Base-by-base conservation (phyloP, 768 basidiomycete species). In the Lactarius deliciosus region DNA sequence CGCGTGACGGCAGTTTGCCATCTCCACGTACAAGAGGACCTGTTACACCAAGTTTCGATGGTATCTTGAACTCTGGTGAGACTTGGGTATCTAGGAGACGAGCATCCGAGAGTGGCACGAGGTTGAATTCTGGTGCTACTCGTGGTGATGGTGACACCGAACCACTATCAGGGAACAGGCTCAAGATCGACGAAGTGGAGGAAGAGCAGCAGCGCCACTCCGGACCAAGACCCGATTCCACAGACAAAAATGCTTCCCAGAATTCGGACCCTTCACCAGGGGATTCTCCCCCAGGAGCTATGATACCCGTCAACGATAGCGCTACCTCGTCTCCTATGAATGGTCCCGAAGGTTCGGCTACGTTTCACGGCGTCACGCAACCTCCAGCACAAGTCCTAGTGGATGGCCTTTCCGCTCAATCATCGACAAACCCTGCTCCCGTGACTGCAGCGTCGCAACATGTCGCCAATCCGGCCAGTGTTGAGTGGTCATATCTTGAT, bases 401-500 rank as follows among this genome's bases (percentile, higher is more conserved):
- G 28, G 60, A 63, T 58, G 43, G 61, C 59, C 41, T 40, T 54
- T 56, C 59, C 15, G 54, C 56, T 25, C 66, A 16, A 15, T 7
- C 43, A 18, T 30, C 22, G 40, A 56, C 62, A 38, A 64, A 65
- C 15, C 16, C 59, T 34, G 36, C 25, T 15, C 30, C 61, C 28
- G 41, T 58, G 64, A 15, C 55, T 10, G 32, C 67, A 38, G 20
- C 53, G 62, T 82, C 83, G 58, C 81, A 83, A 60, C 82, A 81
- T 58, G 70, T 82, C 47, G 68, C 76, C 55, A 89, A 90, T 77
- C 79, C 84, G 38, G 81, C 83, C 34, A 82, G 76, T 69, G 76
- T 95, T 25, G 87, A 92, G 74, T 98, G 95, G 95, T 90, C 87
- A 28, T 98, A 98, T 76, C 85, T 94, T 59, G 95, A 98, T 74